phyloP scores from a whole-genome alignment of 768 basidiomycete genomes.

The Suillus lakei region DNA sequence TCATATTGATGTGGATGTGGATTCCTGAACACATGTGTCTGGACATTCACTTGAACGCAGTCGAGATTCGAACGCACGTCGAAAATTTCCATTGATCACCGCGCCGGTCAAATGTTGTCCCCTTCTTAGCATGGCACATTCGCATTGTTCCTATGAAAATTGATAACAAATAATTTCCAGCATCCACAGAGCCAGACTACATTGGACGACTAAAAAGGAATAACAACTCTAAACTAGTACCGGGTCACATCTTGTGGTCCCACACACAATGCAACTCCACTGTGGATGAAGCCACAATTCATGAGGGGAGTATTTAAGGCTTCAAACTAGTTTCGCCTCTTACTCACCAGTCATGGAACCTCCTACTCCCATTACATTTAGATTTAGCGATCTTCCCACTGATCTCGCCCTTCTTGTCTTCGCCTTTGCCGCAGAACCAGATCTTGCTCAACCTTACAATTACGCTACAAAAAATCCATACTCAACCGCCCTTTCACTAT shows the following conservation, averaged over 20 bases:
- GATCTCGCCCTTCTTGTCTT: constrained; percentile 43
- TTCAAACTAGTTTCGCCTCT: not conserved
- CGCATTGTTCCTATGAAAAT: no score
- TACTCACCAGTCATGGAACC: not conserved
- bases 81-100: no score
- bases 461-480: constrained; percentile 10
- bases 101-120: no score
- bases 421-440: constrained; percentile 34
- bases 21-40: no score
- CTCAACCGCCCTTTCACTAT: constrained; percentile 35
- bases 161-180: no score
- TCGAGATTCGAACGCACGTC: no score
- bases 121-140: no score
- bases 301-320: not conserved
- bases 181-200: no score
- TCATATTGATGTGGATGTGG: no score
- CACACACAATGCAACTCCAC: not conserved
- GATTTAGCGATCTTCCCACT: constrained; percentile 34
- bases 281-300: not conserved
- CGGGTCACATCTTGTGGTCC: constrained; percentile 12
- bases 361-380: constrained; percentile 9
- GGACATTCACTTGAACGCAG: no score
- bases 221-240: not conserved
- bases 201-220: no score
- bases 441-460: constrained; percentile 11